phyloP scores from a whole-genome alignment of 73 alveolate species.

The Tetrahymena thermophila region DNA sequence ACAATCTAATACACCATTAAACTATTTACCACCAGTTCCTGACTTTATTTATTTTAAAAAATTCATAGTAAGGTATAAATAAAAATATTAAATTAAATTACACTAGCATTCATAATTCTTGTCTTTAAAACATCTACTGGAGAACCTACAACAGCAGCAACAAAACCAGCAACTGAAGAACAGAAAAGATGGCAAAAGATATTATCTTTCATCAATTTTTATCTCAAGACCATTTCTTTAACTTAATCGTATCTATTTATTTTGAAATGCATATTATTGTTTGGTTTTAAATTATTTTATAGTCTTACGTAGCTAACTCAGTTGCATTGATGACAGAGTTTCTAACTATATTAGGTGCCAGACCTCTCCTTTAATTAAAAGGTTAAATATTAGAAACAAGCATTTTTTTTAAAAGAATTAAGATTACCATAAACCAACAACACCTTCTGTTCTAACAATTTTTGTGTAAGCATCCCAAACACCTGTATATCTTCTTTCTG shows the following conservation, averaged over 20 bases:
- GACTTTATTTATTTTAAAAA: neutral
- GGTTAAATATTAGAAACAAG: neutral
- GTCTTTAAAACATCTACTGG: constrained; percentile 65
- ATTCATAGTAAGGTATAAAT: neutral
- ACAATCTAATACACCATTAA: constrained; percentile 41
- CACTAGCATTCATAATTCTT: constrained; percentile 54
- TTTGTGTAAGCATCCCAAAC: constrained; percentile 52
- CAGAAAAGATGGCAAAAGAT: constrained; percentile 43
- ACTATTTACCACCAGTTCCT: neutral
- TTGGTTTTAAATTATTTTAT: neutral
- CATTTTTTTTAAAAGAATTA: neutral
- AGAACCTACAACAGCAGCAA: constrained; percentile 56
- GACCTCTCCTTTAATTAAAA: constrained; percentile 54
- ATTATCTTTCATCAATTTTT: constrained; percentile 42
- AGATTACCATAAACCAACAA: neutral
- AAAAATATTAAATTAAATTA: neutral
- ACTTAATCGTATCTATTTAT: constrained; percentile 45
- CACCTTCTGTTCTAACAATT: constrained; percentile 47
- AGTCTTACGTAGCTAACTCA: constrained; percentile 40
- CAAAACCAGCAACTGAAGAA: constrained; percentile 58
- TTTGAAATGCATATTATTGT: neutral
- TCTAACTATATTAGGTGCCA: constrained; percentile 51
- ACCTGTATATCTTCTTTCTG: constrained; percentile 33
- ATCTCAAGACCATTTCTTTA: constrained; percentile 46
- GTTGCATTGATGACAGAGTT: constrained; percentile 65